Evolutionary conservation across 305 asterid species (phyloP), one percentile per base, ranked within the genome.

Genomic region (Fraxinus angustifolia): DNA sequence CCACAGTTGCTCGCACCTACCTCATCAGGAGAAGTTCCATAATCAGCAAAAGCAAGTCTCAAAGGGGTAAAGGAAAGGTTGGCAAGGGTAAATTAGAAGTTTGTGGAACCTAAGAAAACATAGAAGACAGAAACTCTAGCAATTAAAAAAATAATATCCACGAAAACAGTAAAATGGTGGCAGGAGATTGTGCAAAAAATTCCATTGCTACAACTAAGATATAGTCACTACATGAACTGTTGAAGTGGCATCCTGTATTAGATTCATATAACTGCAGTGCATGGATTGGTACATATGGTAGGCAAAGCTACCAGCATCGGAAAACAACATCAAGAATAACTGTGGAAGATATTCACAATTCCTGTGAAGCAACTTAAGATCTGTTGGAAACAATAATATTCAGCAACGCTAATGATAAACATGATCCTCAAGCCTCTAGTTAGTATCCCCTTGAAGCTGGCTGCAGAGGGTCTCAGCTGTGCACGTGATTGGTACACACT

Each of bases 1-100:
- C 94, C 73, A 96, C 98, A 56, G 98, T 96, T 82, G 97, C 87
- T 77, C 98, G 92, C 80, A 94, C 93, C 99, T 96, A 76, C 68
- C 76, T 53, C 71, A 36, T 76, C 8, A 76, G 35, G 75, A 50
- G 35, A 79, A 16, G 7, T 81, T 85, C 77, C 67, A 56, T 79
- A 21, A 72, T 72, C 50, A 72, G 48, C 53, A n/a, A 71, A 71
- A 33, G 76, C 23, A 72, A 72, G 28, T 72, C 28, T 35, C 76
- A 2, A 35, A 34, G 40, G 76, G 42, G 75, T 56, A 42, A 67
- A 76, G 34, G 48, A 83, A 73, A 81, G 78, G 58, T 60, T 14
- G 42, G 68, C 71, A 8, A 33, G 19, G 60, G 79, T 34, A 72
- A 72, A 23, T 6, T 72, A 68, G 50, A 72, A 72, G 31, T 33